phyloP scores from a whole-genome alignment of 106 monocot species.

The Apostasia ramifera region DNA sequence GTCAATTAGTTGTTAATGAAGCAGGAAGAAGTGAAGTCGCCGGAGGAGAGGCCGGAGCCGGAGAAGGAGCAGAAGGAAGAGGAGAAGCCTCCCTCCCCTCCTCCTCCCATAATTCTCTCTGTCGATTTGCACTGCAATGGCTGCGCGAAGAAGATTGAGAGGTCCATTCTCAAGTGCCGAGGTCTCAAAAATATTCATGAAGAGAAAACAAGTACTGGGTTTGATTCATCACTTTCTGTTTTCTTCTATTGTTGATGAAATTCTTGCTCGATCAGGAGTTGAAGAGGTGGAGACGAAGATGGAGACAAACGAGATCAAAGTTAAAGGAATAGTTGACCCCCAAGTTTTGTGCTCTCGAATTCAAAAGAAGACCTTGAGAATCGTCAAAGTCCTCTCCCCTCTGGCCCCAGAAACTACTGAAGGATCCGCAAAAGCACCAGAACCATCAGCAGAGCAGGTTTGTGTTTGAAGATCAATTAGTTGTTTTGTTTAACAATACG shows the following conservation, averaged over 20 bases:
- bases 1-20: background rate
- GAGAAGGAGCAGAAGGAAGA: slow-evolving; percentile 25
- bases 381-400: slow-evolving; percentile 54
- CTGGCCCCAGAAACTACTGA: slow-evolving; percentile 11
- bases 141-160: slow-evolving; percentile 57
- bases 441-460: too few species aligned
- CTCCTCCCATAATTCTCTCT: slow-evolving; percentile 46
- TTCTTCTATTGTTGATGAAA: background rate
- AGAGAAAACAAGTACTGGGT: too few species aligned
- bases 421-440: slow-evolving; percentile 20
- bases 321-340: slow-evolving; percentile 76
- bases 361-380: slow-evolving; percentile 51
- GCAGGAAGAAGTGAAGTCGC: slow-evolving; percentile 37
- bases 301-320: slow-evolving; percentile 49
- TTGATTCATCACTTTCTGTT: background rate
- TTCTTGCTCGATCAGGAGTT: slow-evolving; percentile 37
- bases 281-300: slow-evolving; percentile 79
- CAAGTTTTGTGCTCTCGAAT: slow-evolving; percentile 52
- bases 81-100: slow-evolving; percentile 25
- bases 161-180: slow-evolving; percentile 48
- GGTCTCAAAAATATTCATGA: slow-evolving; percentile 20
- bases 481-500: background rate
- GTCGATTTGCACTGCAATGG: slow-evolving; percentile 77
- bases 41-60: slow-evolving; percentile 20
- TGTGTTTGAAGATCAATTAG: background rate